Evolutionary conservation across 441 rosid genomes (phyloP).

Genomic region (Lepidium campestre): DNA sequence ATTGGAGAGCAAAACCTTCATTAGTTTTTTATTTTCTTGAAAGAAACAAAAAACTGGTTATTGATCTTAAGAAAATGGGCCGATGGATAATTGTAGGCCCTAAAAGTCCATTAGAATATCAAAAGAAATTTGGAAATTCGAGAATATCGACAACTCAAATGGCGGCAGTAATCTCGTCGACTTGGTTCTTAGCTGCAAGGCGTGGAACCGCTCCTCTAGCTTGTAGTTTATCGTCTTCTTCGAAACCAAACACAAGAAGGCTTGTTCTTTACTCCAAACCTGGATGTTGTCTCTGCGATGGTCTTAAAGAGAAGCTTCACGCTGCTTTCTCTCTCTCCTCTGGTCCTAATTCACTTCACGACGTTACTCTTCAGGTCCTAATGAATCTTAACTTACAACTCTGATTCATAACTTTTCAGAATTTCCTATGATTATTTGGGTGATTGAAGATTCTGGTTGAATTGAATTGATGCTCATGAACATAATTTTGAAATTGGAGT

Average conservation of each 20-base stretch:
- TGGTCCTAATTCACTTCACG: conserved; percentile 52
- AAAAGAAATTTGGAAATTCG: neutral
- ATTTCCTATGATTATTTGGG: neutral
- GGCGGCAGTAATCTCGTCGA: conserved; percentile 32
- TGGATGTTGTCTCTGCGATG: conserved; percentile 91
- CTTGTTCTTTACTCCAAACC: conserved; percentile 79
- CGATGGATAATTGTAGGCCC: neutral
- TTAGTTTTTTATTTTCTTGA: too few species aligned
- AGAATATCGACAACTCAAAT: conserved; percentile 3
- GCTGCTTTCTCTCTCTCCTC: conserved; percentile 61
- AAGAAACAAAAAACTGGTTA: neutral
- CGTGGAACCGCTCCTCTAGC: conserved; percentile 27
- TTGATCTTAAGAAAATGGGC: neutral
- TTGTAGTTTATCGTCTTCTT: conserved; percentile 28
- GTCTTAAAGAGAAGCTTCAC: conserved; percentile 84
- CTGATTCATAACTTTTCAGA: neutral
- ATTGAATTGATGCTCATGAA: neutral
- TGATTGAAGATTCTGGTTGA: neutral
- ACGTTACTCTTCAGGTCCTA: conserved; percentile 60
- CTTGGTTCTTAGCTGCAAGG: conserved; percentile 24
- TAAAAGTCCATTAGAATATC: neutral
- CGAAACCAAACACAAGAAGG: conserved; percentile 33
- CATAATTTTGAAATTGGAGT: neutral
- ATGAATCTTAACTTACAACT: neutral
- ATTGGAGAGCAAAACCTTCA: too few species aligned